Evolutionary conservation across 176 grass and related monocot genomes (phyloP).

Genomic region (Oryza coarctata): DNA sequence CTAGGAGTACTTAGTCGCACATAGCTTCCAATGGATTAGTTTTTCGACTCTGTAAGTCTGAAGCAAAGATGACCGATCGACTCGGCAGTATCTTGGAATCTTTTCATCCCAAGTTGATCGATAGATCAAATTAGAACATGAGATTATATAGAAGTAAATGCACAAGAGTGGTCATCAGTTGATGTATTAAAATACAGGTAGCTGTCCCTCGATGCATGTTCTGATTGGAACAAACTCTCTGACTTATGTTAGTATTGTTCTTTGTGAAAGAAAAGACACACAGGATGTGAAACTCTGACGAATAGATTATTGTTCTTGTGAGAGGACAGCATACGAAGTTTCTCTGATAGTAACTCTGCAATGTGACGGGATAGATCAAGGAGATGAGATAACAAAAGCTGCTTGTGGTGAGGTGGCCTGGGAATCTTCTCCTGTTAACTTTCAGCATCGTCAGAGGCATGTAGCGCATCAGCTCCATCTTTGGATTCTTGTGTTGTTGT

Average conservation of each 20-base stretch:
- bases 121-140: background rate
- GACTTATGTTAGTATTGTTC: background rate
- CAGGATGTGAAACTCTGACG: background rate
- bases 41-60: background rate
- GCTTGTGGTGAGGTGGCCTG: background rate
- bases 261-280: background rate
- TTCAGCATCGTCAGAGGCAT: background rate
- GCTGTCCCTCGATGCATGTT: background rate
- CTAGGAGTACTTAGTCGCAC: background rate
- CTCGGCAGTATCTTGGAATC: background rate
- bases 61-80: background rate
- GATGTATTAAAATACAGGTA: background rate
- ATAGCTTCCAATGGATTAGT: background rate
- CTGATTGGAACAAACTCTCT: background rate
- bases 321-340: constrained; percentile 11
- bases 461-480: background rate
- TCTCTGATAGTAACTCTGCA: background rate
- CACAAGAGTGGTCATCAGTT: background rate
- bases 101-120: background rate
- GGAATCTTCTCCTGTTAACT: constrained; percentile 8
- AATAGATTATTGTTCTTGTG: background rate
- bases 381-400: background rate
- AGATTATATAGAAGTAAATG: background rate
- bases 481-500: background rate
- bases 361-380: background rate